phyloP scores from a whole-genome alignment of 2,329 filamentous ascomycete genomes.

The Pseudogymnoascus sp. region DNA sequence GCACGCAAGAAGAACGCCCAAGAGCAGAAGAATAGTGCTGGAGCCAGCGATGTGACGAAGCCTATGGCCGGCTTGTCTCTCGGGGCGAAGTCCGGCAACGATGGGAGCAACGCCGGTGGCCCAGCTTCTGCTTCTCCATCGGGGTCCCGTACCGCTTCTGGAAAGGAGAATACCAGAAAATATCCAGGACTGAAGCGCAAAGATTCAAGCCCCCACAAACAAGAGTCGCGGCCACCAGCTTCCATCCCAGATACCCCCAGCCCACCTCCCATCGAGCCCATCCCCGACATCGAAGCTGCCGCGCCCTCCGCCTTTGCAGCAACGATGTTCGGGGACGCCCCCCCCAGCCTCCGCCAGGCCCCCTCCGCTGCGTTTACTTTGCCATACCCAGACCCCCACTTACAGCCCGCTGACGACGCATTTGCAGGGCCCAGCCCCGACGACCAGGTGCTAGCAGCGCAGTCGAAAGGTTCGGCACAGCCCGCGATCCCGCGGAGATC shows the following conservation, averaged over 20 bases:
- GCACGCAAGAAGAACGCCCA: constrained; percentile 76
- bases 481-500: constrained; percentile 23
- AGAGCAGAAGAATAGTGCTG: constrained; percentile 38
- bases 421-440: constrained; percentile 88
- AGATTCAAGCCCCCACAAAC: constrained; percentile 26
- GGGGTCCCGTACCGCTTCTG: background rate
- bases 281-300: constrained; percentile 22
- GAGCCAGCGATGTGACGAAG: constrained; percentile 18
- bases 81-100: background rate
- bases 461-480: constrained; percentile 70
- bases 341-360: constrained; percentile 13
- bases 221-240: constrained; percentile 14
- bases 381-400: constrained; percentile 30
- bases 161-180: constrained; percentile 14
- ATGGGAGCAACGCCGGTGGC: background rate
- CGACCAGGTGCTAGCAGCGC: constrained; percentile 78
- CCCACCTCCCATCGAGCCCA: constrained; percentile 1
- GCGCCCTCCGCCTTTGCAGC: constrained; percentile 32
- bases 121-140: background rate
- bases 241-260: constrained; percentile 9
- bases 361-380: constrained; percentile 29
- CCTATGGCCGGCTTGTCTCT: constrained; percentile 20
- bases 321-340: constrained; percentile 34
- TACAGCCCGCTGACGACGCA: constrained; percentile 42
- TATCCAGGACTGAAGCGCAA: constrained; percentile 27